Evolutionary conservation across 352 stramenopile species (phyloP).

Genomic region (Lagenidium giganteum): DNA sequence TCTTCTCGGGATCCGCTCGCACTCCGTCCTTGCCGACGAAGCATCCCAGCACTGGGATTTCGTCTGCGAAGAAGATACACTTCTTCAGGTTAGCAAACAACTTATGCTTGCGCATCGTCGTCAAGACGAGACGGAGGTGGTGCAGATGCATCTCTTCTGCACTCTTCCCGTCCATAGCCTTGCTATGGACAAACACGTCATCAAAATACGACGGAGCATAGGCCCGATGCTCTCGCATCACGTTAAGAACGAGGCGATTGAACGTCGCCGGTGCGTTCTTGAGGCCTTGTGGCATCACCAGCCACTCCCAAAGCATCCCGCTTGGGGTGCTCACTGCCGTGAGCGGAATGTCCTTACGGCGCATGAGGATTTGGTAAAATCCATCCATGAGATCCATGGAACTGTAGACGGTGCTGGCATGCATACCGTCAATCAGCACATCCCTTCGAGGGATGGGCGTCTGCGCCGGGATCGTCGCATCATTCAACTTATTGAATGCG

Average conservation of each 20-base stretch:
- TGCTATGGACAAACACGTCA: constrained; percentile 19
- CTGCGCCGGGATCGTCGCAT: constrained; percentile 8
- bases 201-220: constrained; percentile 27
- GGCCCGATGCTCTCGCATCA: constrained; percentile 10
- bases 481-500: constrained; percentile 9
- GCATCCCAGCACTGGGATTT: constrained; percentile 23
- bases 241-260: constrained; percentile 23
- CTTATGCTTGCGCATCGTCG: constrained; percentile 10
- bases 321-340: constrained; percentile 14
- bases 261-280: constrained; percentile 25
- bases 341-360: constrained; percentile 3
- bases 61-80: constrained; percentile 9
- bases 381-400: constrained; percentile 12
- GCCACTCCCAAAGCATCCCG: constrained; percentile 21
- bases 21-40: constrained; percentile 15
- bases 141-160: constrained; percentile 13
- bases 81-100: constrained; percentile 22
- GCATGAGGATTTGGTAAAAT: constrained; percentile 17
- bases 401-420: constrained; percentile 7
- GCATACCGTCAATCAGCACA: constrained; percentile 12
- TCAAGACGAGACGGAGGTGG: constrained; percentile 16
- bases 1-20: constrained; percentile 12
- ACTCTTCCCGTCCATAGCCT: constrained; percentile 4
- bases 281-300: constrained; percentile 20
- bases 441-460: constrained; percentile 14